These are phyloP conservation scores for Auricularia heimuer DNA, from an alignment of 768 basidiomycete species.

Conservation along the genomic window DNA sequence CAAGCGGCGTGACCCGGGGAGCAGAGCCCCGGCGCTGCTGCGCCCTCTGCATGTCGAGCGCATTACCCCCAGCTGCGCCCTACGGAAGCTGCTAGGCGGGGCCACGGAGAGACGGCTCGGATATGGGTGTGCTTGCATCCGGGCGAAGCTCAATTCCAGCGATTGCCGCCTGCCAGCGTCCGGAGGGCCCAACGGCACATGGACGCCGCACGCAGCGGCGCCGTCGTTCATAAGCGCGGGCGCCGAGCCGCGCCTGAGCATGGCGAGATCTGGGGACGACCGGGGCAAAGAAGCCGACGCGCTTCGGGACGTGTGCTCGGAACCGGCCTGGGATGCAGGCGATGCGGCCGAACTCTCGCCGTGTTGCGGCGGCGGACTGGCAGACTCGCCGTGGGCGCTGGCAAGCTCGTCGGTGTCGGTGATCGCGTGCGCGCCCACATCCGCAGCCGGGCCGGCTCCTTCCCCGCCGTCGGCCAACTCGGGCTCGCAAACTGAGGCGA, in stretches of 20 bases:
- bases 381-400: not conserved
- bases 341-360: not conserved
- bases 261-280: conserved; percentile 6
- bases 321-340: not conserved
- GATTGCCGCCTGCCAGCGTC: not conserved
- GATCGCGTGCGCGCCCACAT: too few relatives aligned
- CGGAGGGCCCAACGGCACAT: not conserved
- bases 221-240: not conserved
- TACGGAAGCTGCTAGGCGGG: not conserved
- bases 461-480: not conserved
- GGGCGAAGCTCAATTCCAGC: not conserved
- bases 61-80: not conserved
- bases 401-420: not conserved
- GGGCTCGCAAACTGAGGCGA: not conserved
- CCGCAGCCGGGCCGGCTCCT: too few relatives aligned
- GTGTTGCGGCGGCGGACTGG: not conserved
- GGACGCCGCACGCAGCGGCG: not conserved
- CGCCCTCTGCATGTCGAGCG: not conserved
- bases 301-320: not conserved
- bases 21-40: not conserved
- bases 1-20: conserved; percentile 2
- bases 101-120: not conserved
- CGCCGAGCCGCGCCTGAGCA: conserved; percentile 9
- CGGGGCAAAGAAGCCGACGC: not conserved
- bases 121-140: not conserved